Base-by-base conservation (phyloP, 1,139 yeast species). In the Hansenula lynferdii region DNA sequence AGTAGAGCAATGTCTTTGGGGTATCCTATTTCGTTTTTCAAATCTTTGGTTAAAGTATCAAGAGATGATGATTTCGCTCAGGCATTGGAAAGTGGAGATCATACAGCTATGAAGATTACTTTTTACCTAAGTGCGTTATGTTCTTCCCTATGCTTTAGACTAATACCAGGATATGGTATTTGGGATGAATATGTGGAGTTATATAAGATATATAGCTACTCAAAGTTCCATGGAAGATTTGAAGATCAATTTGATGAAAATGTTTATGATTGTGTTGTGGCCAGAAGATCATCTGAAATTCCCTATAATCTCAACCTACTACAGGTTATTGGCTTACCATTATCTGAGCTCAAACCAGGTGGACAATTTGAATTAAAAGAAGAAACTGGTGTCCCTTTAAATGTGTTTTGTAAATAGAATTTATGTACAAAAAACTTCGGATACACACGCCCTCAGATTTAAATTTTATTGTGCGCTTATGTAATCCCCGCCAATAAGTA, bases 171-270 rank as follows among this genome's bases (percentile, higher is more conserved):
- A 4, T 9, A 5, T 6, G 31, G 37, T 6, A 23, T 33, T 7
- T 56, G 61, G 61, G 40, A 44, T n/a, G 24, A 33, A 2, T 48
- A 51, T 28, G 19, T 22, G 8, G 31, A 35, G 1, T 42, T 37
- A 14, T 51, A 47, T 26, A 36, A 36, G 16, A 19, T 20, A 7
- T 8, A 28, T 8, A 28, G 37, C 15, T 28, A 24, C 15, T 6
- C 7, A 4, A 23, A 6, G 9, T 35, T 28, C 18, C 9, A 23
- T 23, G 37, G 37, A 11, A 8, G 11, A 4, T 28, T 35, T 22
- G 37, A 35, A 19, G 33, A 35, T 23, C 12, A 10, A 8, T 22
- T 29, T 23, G 37, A 35, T 18, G 8, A 24, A 15, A 14, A 17
- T 14, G 18, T 35, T 3, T 35, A 35, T 22, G 17, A 35, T n/a